Conservation (phyloP, 2,329 filamentous ascomycete species). For the Diplodia corticola region DNA sequence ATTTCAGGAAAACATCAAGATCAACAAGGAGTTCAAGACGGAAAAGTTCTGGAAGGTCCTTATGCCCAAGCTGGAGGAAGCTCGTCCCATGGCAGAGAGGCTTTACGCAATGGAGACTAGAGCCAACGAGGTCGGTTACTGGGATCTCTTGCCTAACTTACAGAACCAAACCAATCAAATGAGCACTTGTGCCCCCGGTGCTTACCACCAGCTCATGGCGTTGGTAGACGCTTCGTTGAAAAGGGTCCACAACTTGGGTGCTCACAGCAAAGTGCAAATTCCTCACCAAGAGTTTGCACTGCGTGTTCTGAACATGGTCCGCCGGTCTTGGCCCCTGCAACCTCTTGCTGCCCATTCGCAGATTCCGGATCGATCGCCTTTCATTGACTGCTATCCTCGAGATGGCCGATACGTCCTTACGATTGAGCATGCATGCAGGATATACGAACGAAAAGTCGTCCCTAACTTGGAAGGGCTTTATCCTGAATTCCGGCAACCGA, state of each 20-base stretch:
- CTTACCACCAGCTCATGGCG: constrained; percentile 8
- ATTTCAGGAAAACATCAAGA: constrained; percentile 42
- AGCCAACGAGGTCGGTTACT: constrained; percentile 24
- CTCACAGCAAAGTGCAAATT: constrained; percentile 7
- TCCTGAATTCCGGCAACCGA: constrained; percentile 5
- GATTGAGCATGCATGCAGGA: constrained; percentile 36
- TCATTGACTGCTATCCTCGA: constrained; percentile 10
- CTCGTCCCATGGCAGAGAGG: constrained; percentile 29
- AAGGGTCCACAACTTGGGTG: not conserved
- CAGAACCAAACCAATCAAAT: constrained; percentile 16
- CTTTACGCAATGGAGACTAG: constrained; percentile 25
- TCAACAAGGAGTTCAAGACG: constrained; percentile 37
- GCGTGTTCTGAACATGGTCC: constrained; percentile 31
- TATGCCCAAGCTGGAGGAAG: constrained; percentile 30
- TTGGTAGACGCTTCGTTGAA: constrained; percentile 6
- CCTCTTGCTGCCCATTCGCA: constrained; percentile 22
- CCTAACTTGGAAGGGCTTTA: constrained; percentile 25
- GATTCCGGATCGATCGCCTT: constrained; percentile 15
- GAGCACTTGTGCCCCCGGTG: constrained; percentile 15
- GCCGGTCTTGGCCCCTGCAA: constrained; percentile 24
- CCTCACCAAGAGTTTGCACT: constrained; percentile 32
- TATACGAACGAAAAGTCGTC: constrained; percentile 31
- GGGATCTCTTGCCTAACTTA: constrained; percentile 20
- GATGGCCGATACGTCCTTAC: constrained; percentile 31
- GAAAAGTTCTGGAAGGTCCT: constrained; percentile 33